These are phyloP conservation scores for Fusarium robinianum DNA, from an alignment of 2,329 filamentous ascomycete species.

Conservation along the genomic window DNA sequence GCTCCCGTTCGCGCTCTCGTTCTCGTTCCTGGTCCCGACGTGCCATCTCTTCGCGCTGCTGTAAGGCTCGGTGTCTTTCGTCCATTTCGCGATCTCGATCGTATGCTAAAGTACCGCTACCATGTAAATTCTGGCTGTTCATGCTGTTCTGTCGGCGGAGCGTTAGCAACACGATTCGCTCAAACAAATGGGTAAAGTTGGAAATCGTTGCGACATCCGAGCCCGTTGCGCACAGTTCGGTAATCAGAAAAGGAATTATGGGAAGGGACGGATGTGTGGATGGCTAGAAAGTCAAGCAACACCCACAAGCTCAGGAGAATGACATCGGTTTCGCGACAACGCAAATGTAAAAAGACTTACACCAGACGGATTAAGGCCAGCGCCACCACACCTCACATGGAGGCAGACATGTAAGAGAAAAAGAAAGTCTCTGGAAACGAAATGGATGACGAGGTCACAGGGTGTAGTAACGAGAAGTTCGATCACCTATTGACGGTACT, in stretches of 20 bases:
- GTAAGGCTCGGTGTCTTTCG: conserved; percentile 52
- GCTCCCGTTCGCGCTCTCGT: conserved; percentile 61
- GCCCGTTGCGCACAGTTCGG: no score
- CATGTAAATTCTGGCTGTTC: conserved; percentile 54
- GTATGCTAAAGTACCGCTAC: conserved; percentile 47
- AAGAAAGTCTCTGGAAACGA: conserved; percentile 19
- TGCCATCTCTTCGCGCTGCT: conserved; percentile 54
- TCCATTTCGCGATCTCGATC: conserved; percentile 56
- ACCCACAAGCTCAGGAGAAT: conserved; percentile 34
- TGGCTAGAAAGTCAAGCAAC: conserved; percentile 23
- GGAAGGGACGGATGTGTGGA: conserved; percentile 3
- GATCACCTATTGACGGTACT: no score
- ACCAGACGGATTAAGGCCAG: conserved; percentile 42
- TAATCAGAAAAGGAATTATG: no score
- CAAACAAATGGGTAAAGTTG: no score
- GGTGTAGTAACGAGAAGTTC: conserved; percentile 20
- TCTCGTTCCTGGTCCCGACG: conserved; percentile 51
- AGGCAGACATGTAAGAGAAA: conserved; percentile 33
- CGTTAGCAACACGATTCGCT: conserved; percentile 19
- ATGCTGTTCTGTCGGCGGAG: conserved; percentile 41
- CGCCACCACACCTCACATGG: conserved; percentile 43
- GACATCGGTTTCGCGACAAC: conserved; percentile 35
- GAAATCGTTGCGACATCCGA: no score
- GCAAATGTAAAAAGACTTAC: conserved; percentile 38
- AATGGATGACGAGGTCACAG: conserved; percentile 7